Percentiles rank a stretch among this genome's conserved stretches.
Evolutionary conservation across 2,329 filamentous ascomycete species (phyloP).

Genomic region (Fusarium torulosum): DNA sequence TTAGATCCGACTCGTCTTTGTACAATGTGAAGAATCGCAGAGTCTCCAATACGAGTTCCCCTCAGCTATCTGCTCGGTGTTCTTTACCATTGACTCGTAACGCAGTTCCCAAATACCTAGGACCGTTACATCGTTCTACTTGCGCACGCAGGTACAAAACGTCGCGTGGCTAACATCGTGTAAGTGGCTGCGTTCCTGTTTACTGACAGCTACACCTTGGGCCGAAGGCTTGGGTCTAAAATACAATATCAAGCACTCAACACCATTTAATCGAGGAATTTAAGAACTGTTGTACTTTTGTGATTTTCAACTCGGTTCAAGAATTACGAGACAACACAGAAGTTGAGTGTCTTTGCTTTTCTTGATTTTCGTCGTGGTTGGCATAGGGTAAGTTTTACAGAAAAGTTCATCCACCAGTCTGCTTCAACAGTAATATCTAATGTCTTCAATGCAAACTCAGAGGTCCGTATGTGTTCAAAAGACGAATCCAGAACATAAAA

Average conservation of each 20-base stretch:
- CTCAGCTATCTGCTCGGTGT: not conserved
- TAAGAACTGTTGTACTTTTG: no score
- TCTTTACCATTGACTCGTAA: not conserved
- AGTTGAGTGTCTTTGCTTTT: not conserved
- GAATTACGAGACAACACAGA: not conserved
- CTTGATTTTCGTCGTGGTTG: not conserved
- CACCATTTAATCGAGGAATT: no score
- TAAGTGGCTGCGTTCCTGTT: not conserved
- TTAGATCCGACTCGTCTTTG: not conserved
- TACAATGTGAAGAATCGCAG: not conserved
- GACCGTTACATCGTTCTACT: conserved; percentile 16
- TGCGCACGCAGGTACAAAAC: conserved; percentile 22
- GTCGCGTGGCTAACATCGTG: conserved; percentile 3
- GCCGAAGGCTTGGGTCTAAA: not conserved
- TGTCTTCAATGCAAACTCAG: not conserved
- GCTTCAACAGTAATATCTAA: not conserved
- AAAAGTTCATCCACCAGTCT: not conserved
- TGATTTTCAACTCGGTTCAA: no score
- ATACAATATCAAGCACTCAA: no score
- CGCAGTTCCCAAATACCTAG: not conserved
- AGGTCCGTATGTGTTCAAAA: not conserved
- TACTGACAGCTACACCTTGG: not conserved
- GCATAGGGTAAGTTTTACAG: not conserved
- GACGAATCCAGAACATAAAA: not conserved
- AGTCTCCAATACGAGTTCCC: not conserved